Evolutionary conservation across 345 rosid species (phyloP).

Genomic region (Eucalyptus pauciflora): DNA sequence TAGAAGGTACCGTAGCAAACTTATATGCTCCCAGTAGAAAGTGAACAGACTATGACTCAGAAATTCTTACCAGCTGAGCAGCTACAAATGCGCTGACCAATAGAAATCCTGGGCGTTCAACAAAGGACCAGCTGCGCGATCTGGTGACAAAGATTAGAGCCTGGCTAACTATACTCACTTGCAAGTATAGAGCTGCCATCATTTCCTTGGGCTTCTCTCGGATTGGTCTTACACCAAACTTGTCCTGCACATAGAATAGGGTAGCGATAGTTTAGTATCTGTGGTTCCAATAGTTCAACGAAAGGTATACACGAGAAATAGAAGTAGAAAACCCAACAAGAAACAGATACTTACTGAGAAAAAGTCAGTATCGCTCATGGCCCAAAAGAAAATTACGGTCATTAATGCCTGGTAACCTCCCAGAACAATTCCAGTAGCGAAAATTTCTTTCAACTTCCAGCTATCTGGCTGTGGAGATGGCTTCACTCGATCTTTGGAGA

Average conservation of each 20-base stretch:
- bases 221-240: conserved; percentile 42
- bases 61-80: conserved; percentile 65
- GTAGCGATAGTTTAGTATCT: not conserved
- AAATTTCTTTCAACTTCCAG: conserved; percentile 86
- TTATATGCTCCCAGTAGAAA: not conserved
- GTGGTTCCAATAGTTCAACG: not conserved
- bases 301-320: not conserved
- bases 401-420: conserved; percentile 81
- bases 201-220: conserved; percentile 12
- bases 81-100: conserved; percentile 41
- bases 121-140: conserved; percentile 80
- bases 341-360: conserved; percentile 40
- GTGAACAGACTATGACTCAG: not conserved
- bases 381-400: conserved; percentile 84
- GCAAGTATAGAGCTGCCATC: conserved; percentile 82
- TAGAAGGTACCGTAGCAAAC: not conserved
- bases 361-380: conserved; percentile 54
- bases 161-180: conserved; percentile 86
- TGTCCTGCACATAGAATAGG: conserved; percentile 25
- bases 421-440: conserved; percentile 68
- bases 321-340: not conserved
- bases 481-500: conserved; percentile 78
- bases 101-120: conserved; percentile 74
- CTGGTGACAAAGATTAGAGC: conserved; percentile 85
- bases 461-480: conserved; percentile 89